Base-by-base conservation (phyloP, 495 filamentous ascomycete species). In the Penicillium antarcticum region DNA sequence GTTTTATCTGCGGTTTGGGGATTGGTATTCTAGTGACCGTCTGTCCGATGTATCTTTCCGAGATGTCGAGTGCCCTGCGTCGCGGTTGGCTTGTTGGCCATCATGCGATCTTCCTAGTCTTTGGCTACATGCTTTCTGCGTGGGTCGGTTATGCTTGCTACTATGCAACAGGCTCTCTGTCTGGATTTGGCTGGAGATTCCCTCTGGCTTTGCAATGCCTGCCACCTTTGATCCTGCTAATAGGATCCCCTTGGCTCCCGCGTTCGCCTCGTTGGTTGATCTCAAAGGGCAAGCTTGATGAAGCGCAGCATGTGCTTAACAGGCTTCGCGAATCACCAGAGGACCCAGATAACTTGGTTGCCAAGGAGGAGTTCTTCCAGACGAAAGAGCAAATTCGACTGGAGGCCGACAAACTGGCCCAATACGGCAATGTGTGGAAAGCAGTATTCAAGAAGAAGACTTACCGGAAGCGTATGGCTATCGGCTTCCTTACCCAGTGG, bases 231-330 rank as follows among this genome's bases (percentile, higher is more conserved):
- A 51, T 75, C 2, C 55, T 80, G 8, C 56, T 76, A 10, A 33
- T 64, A 12, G 70, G 71, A 7, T 71, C 63, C 2, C 59, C 61
- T 2, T 72, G 63, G 60, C 60, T 78, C 7, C 74, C 74, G 13
- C 68, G 60, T 16, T 75, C 72, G 6, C 74, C 75, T 35, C 69
- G 75, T 11, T 78, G 75, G 75, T 52, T 78, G 23, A 68, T 76
- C 18, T 58, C 63, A 1, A 66, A 76, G 39, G 73, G 67, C 0
- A 69, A 67, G 3, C 35, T 62, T 5, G 64, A 74, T 0, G 69
- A 75, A 53, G 73, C 72, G 2, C 54, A 65, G 14, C 26, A 44
- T 21, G 60, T 75, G 1, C 59, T 77, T 8, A 31, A 59, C 24
- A 48, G 49, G 19, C 63, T 77, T 3, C 66, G 69, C 24, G 29